A percentile compares a stretch with the other conserved stretches of the same genome.
Evolutionary conservation across 371 early-diverging fungal species (phyloP).

Genomic region (Mortierella sp.): DNA sequence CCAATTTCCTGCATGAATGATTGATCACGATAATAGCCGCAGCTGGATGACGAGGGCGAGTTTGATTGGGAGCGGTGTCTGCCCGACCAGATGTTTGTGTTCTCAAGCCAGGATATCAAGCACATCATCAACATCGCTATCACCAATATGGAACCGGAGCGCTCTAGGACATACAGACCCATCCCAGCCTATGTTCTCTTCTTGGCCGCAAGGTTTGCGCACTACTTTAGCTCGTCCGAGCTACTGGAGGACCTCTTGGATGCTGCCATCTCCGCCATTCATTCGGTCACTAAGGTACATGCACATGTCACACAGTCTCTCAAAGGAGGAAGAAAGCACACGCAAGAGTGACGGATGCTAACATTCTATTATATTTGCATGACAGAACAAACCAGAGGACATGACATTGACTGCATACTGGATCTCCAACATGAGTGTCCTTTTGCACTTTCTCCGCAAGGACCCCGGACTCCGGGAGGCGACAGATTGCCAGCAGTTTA

Average conservation of each 20-base stretch:
- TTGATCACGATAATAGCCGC: slow-evolving; percentile 20
- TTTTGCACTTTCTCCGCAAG: slow-evolving; percentile 83
- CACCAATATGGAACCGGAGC: slow-evolving; percentile 68
- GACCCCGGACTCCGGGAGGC: slow-evolving; percentile 74
- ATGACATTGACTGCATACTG: slow-evolving; percentile 75
- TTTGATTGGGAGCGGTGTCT: slow-evolving; percentile 90
- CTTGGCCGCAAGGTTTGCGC: slow-evolving; percentile 89
- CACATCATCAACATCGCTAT: slow-evolving; percentile 80
- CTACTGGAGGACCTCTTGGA: slow-evolving; percentile 76
- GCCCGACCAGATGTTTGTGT: slow-evolving; percentile 95
- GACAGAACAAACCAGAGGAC: slow-evolving; percentile 56
- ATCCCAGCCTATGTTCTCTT: slow-evolving; percentile 89
- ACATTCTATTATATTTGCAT: neutral
- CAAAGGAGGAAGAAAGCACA: neutral
- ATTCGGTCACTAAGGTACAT: slow-evolving; percentile 63
- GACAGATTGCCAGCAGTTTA: slow-evolving; percentile 69
- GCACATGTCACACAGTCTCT: neutral
- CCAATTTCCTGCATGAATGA: neutral
- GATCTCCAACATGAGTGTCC: slow-evolving; percentile 82
- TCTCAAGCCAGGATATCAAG: slow-evolving; percentile 74
- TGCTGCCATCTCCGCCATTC: slow-evolving; percentile 69
- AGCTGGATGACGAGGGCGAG: slow-evolving; percentile 54
- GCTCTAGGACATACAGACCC: slow-evolving; percentile 67
- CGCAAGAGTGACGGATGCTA: too few species aligned
- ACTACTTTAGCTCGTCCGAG: slow-evolving; percentile 78